These are phyloP conservation scores for Piloderma croceum DNA, from an alignment of 768 basidiomycete species.

Conservation along the genomic window DNA sequence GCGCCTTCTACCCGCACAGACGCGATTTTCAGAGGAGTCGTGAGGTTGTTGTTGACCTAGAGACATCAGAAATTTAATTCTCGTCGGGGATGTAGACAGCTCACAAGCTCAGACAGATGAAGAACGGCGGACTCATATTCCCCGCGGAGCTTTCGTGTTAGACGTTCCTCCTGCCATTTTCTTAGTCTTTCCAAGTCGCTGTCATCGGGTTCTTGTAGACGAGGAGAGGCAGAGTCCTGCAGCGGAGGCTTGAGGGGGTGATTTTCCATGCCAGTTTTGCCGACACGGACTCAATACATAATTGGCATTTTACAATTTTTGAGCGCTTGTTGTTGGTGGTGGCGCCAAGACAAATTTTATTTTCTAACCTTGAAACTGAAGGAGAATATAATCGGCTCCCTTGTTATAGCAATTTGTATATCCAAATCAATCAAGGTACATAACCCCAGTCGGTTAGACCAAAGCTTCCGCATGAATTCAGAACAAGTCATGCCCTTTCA, in stretches of 20 bases:
- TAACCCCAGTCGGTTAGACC: no score
- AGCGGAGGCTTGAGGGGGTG: constrained; percentile 46
- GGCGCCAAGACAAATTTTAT: no score
- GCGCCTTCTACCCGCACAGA: constrained; percentile 82
- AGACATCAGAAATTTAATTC: background rate
- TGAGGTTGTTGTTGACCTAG: constrained; percentile 64
- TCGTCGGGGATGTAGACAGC: constrained; percentile 15
- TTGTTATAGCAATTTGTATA: no score
- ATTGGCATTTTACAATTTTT: no score
- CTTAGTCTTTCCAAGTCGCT: constrained; percentile 49
- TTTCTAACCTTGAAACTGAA: no score
- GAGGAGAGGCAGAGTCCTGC: constrained; percentile 46
- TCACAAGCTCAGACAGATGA: constrained; percentile 59
- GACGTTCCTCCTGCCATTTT: constrained; percentile 74
- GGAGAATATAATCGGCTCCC: no score
- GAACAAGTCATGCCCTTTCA: no score
- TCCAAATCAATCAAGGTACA: no score
- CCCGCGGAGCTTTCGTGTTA: constrained; percentile 58
- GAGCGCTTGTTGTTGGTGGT: no score
- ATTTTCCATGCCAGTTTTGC: no score
- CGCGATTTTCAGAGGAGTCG: constrained; percentile 61
- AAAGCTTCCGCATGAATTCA: no score
- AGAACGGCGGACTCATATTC: constrained; percentile 72
- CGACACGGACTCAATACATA: no score
- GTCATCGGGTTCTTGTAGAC: constrained; percentile 50